Evolutionary conservation across 805 yeast genomes (phyloP).

Genomic region (Candida cerambycidarum): DNA sequence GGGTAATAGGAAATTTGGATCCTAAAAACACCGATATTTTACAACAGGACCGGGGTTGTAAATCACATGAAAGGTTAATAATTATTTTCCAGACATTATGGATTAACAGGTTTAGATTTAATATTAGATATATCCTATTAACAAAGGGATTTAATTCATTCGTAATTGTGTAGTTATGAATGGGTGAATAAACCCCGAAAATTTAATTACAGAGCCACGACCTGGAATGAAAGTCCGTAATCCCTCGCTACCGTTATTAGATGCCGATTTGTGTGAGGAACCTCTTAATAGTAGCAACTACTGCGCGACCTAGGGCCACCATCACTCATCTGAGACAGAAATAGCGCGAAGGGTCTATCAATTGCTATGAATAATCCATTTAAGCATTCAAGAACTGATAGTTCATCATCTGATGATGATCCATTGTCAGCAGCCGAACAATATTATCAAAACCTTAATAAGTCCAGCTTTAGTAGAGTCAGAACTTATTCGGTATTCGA

Average conservation of each 20-base stretch:
- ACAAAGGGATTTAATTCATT: no score
- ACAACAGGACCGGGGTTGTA: conserved; percentile 1
- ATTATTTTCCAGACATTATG: neutral
- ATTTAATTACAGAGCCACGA: neutral
- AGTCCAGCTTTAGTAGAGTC: conserved; percentile 47
- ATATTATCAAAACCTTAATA: conserved; percentile 49
- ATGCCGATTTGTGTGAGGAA: no score
- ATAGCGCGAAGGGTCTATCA: neutral
- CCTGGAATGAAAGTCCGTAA: neutral
- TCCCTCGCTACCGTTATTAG: neutral
- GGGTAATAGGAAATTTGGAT: conserved; percentile 5
- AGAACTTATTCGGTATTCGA: conserved; percentile 54
- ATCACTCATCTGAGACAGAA: no score
- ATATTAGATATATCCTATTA: no score
- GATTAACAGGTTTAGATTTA: no score
- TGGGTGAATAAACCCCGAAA: neutral
- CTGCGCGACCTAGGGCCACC: no score
- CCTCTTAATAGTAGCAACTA: no score
- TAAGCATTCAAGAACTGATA: conserved; percentile 29
- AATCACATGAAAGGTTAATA: neutral
- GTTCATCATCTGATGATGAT: conserved; percentile 49
- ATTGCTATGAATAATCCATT: conserved; percentile 10
- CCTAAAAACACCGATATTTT: conserved; percentile 1
- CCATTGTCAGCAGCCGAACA: conserved; percentile 69
- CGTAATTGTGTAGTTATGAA: neutral